These are phyloP conservation scores for Neoarthrinium moseri DNA, from an alignment of 2,329 filamentous ascomycete genomes.

Conservation along the genomic window DNA sequence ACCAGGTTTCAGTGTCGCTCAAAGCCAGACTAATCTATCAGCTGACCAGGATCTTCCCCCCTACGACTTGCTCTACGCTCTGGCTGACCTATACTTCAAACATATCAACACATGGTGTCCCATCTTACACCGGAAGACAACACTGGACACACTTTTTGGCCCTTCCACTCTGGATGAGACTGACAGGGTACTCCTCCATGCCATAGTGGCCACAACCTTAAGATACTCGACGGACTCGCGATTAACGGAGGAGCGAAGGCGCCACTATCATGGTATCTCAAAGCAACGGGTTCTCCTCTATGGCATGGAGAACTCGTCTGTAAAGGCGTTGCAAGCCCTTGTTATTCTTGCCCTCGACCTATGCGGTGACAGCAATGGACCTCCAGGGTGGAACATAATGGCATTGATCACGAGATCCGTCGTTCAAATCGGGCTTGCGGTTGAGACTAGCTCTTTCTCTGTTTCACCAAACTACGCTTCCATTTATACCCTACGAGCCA, in stretches of 20 bases:
- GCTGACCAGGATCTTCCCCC: conserved; percentile 70
- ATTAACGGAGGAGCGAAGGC: conserved; percentile 69
- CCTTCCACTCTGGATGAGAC: conserved; percentile 74
- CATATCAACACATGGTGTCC: conserved; percentile 85
- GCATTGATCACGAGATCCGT: conserved; percentile 86
- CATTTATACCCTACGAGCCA: conserved; percentile 85
- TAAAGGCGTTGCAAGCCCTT: conserved; percentile 82
- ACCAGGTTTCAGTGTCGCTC: conserved; percentile 53
- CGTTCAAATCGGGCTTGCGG: conserved; percentile 81
- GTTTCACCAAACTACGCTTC: conserved; percentile 78
- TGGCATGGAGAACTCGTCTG: conserved; percentile 84
- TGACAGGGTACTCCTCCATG: conserved; percentile 79
- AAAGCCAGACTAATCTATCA: conserved; percentile 43
- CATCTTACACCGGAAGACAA: conserved; percentile 82
- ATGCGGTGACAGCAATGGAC: conserved; percentile 83
- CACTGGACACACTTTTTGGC: conserved; percentile 79
- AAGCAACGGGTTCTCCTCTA: conserved; percentile 87
- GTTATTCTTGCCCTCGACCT: conserved; percentile 85
- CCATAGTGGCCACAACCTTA: conserved; percentile 85
- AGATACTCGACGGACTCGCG: conserved; percentile 78
- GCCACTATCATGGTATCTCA: conserved; percentile 74
- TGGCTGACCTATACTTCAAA: conserved; percentile 77
- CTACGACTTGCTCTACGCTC: conserved; percentile 69
- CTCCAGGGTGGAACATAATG: conserved; percentile 88
- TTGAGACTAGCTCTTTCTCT: conserved; percentile 77